Evolutionary conservation across 148 eudicot species (phyloP).

Genomic region (Vaccinium vitisidaea): DNA sequence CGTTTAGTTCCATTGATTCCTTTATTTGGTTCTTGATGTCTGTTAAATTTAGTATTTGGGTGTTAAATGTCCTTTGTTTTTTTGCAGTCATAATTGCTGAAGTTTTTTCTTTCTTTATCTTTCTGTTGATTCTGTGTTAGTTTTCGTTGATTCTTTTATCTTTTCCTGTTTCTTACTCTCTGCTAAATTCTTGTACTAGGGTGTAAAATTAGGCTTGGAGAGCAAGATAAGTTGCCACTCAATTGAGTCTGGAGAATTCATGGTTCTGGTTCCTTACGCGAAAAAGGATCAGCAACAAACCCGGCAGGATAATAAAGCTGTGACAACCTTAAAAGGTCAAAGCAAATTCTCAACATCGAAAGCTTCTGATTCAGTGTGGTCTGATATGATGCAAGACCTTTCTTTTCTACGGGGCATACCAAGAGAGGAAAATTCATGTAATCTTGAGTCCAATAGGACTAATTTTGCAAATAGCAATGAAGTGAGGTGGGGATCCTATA

Average conservation of each 20-base stretch:
- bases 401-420: constrained; percentile 36
- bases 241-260: constrained; percentile 46
- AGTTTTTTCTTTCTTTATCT: neutral
- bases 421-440: constrained; percentile 22
- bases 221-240: constrained; percentile 44
- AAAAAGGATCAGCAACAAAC: constrained; percentile 47
- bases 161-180: neutral
- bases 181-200: constrained; percentile 14
- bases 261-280: constrained; percentile 68
- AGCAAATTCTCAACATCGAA: constrained; percentile 29
- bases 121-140: neutral
- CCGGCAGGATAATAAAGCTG: constrained; percentile 31
- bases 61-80: neutral
- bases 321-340: constrained; percentile 19
- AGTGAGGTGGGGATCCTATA: neutral
- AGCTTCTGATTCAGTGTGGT: constrained; percentile 57
- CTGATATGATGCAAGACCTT: constrained; percentile 68
- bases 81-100: neutral
- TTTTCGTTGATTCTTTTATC: neutral
- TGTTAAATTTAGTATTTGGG: neutral
- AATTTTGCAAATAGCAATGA: constrained; percentile 19
- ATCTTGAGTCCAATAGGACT: constrained; percentile 16
- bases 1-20: neutral
- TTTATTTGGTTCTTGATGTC: neutral
- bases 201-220: constrained; percentile 40